Evolutionary conservation across 1,284 basidiomycete genomes (phyloP).

Genomic region (Microbotryum scabiosae): DNA sequence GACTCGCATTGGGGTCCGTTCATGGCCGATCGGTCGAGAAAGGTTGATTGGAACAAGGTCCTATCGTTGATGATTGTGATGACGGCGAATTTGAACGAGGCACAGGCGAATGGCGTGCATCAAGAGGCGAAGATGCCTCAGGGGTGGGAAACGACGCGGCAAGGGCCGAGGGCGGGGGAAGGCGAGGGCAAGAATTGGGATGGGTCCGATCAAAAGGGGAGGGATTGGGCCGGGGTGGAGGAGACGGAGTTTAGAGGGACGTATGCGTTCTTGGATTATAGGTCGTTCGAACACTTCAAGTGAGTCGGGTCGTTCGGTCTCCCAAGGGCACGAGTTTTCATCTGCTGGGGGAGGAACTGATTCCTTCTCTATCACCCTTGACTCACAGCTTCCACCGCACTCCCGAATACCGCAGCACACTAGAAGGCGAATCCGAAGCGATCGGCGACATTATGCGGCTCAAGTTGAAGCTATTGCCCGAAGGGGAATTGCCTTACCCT

Average conservation of each 20-base stretch:
- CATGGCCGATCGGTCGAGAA: conserved; percentile 4
- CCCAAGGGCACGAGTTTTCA: background rate
- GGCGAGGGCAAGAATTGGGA: background rate
- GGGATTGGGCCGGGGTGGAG: conserved; percentile 25
- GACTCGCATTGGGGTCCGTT: conserved; percentile 10
- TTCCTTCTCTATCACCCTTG: background rate
- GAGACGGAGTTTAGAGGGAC: conserved; percentile 6
- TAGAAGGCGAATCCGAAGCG: conserved; percentile 21
- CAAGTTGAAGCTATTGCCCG: conserved; percentile 14
- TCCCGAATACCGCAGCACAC: background rate
- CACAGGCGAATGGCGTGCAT: conserved; percentile 1
- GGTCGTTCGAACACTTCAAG: background rate
- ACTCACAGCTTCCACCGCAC: conserved; percentile 6
- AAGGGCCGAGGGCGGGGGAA: background rate
- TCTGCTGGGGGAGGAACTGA: background rate
- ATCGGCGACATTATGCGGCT: conserved; percentile 25
- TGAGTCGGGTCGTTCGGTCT: too few species aligned
- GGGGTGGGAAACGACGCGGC: conserved; percentile 4
- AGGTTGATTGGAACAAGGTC: conserved; percentile 19
- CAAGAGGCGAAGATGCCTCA: background rate
- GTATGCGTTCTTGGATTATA: conserved; percentile 8
- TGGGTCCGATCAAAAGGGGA: background rate
- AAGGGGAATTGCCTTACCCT: conserved; percentile 9
- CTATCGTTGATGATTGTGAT: conserved; percentile 13
- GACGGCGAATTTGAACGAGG: conserved; percentile 13